Conservation (phyloP, 2,329 filamentous ascomycete species). For the Grosmannia clavigera region DNA sequence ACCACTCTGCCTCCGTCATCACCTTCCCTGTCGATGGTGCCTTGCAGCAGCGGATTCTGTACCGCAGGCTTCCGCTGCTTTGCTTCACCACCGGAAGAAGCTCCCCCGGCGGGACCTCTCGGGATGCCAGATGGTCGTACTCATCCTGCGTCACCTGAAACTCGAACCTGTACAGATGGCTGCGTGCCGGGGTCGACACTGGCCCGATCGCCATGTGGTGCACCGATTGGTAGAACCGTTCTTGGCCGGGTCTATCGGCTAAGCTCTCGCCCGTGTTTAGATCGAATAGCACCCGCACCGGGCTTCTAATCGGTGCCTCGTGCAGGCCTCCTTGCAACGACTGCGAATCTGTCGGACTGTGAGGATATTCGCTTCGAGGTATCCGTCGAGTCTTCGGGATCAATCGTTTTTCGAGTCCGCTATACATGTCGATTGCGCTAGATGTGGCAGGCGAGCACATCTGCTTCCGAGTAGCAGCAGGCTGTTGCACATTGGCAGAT, state of each 20-base stretch:
- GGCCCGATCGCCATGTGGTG: conserved; percentile 38
- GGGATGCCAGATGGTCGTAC: conserved; percentile 21
- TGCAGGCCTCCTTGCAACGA: conserved; percentile 33
- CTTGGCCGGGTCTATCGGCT: conserved; percentile 6
- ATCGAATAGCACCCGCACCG: conserved; percentile 25
- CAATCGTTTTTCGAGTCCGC: not conserved
- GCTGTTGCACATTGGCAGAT: not conserved
- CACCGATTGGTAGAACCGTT: conserved; percentile 45
- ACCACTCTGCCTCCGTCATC: conserved; percentile 43
- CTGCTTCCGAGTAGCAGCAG: not conserved
- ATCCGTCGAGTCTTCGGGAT: conserved; percentile 13
- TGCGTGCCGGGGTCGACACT: conserved; percentile 19
- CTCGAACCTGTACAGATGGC: conserved; percentile 26
- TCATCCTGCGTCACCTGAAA: conserved; percentile 32
- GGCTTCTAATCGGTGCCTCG: conserved; percentile 34
- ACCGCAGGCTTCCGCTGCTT: conserved; percentile 42
- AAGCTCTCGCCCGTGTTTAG: not conserved
- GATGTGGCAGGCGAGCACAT: not conserved
- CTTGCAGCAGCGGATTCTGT: conserved; percentile 55
- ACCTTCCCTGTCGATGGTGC: conserved; percentile 6
- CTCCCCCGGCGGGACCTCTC: conserved; percentile 18
- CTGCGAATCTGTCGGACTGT: conserved; percentile 26
- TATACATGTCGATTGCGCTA: not conserved
- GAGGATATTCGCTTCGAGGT: conserved; percentile 25
- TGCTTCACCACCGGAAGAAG: conserved; percentile 25